Percentiles rank a stretch among this genome's conserved stretches.
Evolutionary conservation across 352 stramenopile genomes (phyloP).

Genomic region (Globisporangium parvum): DNA sequence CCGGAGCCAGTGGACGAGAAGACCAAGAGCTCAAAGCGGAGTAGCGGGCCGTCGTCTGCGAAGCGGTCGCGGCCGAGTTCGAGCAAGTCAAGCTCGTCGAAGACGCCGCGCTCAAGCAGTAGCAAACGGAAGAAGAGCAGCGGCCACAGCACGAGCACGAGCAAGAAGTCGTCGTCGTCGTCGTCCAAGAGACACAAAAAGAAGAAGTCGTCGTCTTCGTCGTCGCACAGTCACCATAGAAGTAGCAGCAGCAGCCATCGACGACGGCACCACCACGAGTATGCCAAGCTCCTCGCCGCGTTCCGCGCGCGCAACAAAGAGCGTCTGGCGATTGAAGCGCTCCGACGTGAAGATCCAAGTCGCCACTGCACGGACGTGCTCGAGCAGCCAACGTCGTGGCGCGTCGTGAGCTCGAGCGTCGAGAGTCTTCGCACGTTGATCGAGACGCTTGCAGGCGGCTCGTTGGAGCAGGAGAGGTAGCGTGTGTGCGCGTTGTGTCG

Average conservation of each 20-base stretch:
- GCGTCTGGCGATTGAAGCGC: slow-evolving; percentile 48
- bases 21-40: slow-evolving; percentile 21
- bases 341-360: slow-evolving; percentile 33
- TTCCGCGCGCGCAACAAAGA: slow-evolving; percentile 57
- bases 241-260: slow-evolving; percentile 41
- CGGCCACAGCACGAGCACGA: slow-evolving; percentile 43
- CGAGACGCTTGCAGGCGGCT: slow-evolving; percentile 46
- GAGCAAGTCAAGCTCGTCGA: slow-evolving; percentile 39
- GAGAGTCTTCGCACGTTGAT: slow-evolving; percentile 54
- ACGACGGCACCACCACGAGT: slow-evolving; percentile 63
- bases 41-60: slow-evolving; percentile 31
- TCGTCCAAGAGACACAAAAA: slow-evolving; percentile 66
- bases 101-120: slow-evolving; percentile 29
- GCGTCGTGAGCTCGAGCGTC: slow-evolving; percentile 66
- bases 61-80: slow-evolving; percentile 28
- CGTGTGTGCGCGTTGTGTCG: not conserved
- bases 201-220: slow-evolving; percentile 61
- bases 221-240: slow-evolving; percentile 32
- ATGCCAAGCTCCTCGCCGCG: slow-evolving; percentile 48
- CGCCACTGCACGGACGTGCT: slow-evolving; percentile 21
- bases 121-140: slow-evolving; percentile 42
- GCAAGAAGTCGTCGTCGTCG: slow-evolving; percentile 48
- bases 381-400: slow-evolving; percentile 54
- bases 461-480: slow-evolving; percentile 73
- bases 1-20: slow-evolving; percentile 12